Evolutionary conservation across 1,284 basidiomycete species (phyloP), one percentile per base, ranked within the genome.

Genomic region (Ceratorhiza oryzae-sativae): DNA sequence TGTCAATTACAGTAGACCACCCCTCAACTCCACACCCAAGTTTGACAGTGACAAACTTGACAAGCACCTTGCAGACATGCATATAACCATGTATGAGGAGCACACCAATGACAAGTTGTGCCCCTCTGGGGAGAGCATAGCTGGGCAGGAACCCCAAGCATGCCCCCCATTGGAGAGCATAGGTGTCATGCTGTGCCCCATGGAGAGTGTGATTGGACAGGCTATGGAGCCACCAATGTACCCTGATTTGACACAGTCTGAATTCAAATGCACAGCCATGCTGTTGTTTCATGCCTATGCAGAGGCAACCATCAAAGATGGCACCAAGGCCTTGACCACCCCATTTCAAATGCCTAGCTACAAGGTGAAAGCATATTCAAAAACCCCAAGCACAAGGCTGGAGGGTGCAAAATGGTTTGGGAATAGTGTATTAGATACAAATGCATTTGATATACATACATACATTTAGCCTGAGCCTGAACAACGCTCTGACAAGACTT

Each of bases 401-500:
- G 18, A 59, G 5, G 56, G 56, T n/a, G 23, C 56, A 20, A 39
- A 41, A 36, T 59, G 8, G 9, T 59, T 59, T 36, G 18, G 2
- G 4, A 41, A 23, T 2, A 27, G 34, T 59, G 58, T 59, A 59
- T 25, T 42, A 45, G 6, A 3, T 3, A 3, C 36, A 25, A 10
- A 45, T 32, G 23, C 25, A 46, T 27, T 12, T 34, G 27, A 34
- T 13, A 32, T 30, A 15, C 15, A n/a, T n/a, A n/a, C 23, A 18
- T 15, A 30, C 23, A 27, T 10, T 4, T 39, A 60, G n/a, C 36
- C 34, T 9, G 56, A 59, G 18, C 18, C 58, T 30, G 51, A 55
- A 20, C 51, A 55, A 42, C 58, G 39, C 39, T 60, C 58, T 3
- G 58, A 60, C 25, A 41, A 60, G 58, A 60, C 58, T 1, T 23